Evolutionary conservation across 768 basidiomycete genomes (phyloP).

Genomic region (Tulasnella sp.): DNA sequence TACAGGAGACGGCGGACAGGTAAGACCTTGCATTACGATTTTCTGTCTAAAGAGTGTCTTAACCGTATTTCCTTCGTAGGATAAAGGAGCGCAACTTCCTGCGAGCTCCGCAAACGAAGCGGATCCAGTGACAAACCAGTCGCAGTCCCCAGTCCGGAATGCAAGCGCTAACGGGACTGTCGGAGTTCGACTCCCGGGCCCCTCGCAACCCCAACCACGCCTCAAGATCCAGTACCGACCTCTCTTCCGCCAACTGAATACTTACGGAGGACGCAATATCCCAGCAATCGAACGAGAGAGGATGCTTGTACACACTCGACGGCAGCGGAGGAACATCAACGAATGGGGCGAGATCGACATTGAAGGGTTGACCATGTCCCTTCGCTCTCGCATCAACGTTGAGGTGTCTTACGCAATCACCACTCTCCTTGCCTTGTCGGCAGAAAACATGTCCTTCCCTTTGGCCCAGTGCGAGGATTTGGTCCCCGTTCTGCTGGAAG

Average conservation of each 20-base stretch:
- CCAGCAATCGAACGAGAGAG: conserved; percentile 52
- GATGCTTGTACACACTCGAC: conserved; percentile 33
- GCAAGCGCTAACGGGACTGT: too few species aligned
- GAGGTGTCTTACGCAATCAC: conserved; percentile 88
- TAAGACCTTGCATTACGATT: neutral
- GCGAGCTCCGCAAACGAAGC: too few species aligned
- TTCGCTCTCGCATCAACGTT: conserved; percentile 69
- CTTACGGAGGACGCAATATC: conserved; percentile 72
- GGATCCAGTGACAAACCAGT: too few species aligned
- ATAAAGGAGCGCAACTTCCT: too few species aligned
- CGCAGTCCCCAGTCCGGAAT: too few species aligned
- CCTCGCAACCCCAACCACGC: conserved; percentile 36
- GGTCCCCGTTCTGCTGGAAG: conserved; percentile 73
- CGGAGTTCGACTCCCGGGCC: conserved; percentile 19
- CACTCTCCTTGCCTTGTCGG: conserved; percentile 68
- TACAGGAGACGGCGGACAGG: conserved; percentile 23
- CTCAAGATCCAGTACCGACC: conserved; percentile 86
- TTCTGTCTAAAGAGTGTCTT: neutral
- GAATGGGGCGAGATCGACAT: conserved; percentile 71
- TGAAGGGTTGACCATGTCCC: conserved; percentile 83
- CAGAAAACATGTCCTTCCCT: conserved; percentile 50
- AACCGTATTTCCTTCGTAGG: too few species aligned
- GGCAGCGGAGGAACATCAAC: conserved; percentile 56
- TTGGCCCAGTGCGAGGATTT: conserved; percentile 66
- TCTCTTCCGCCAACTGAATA: conserved; percentile 58